Base-by-base conservation (phyloP, 805 yeast species). In the Wickerhamomyces ciferrii region DNA sequence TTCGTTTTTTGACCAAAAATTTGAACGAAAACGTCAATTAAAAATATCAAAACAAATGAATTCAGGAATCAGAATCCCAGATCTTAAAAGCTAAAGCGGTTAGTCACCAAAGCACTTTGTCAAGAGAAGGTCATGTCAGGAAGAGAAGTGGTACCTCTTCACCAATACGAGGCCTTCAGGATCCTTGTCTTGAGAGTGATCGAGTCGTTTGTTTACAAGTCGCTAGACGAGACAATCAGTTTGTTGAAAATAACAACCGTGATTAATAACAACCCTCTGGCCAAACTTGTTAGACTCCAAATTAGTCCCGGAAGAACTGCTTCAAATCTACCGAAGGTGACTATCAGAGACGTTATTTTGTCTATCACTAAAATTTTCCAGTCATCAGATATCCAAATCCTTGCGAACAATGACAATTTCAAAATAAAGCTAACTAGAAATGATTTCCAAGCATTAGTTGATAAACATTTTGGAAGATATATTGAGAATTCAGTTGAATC, bases 171-270 rank as follows among this genome's bases (percentile, higher is more conserved):
- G 2, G 47, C 58, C 2, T 60, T 60, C 49, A 49, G 48, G 2
- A 47, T 60, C 25, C 48, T 58, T 1, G 59, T 58, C 5, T 49
- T 60, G n/a, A 43, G 58, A 1, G 62, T 56, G 13, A 53, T 60
- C 15, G 62, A 53, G 42, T 47, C 57, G 9, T 53, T 58, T 35
- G 60, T 59, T 4, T 49, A 51, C 35, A 49, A 50, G 31, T 52
- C 60, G 8, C 38, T 58, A 2, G 58, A 58, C 10, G 53, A 53
- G 20, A 53, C 56, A 2, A 53, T 59, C 18, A 50, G 53, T 14
- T 35, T 60, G 18, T 49, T 53, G 13, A 52, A 53, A 39, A 53
- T 59, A 46, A 49, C 60, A 7, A 43, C 47, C 3, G 45, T 55
- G 4, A 51, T 60, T 42, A 58, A 60, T 43, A 52, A 47, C 10